Percentiles rank a stretch among this genome's conserved stretches.
These are phyloP conservation scores for Mesembryanthemum crystallinum DNA, from an alignment of 148 eudicot genomes.

Conservation along the genomic window DNA sequence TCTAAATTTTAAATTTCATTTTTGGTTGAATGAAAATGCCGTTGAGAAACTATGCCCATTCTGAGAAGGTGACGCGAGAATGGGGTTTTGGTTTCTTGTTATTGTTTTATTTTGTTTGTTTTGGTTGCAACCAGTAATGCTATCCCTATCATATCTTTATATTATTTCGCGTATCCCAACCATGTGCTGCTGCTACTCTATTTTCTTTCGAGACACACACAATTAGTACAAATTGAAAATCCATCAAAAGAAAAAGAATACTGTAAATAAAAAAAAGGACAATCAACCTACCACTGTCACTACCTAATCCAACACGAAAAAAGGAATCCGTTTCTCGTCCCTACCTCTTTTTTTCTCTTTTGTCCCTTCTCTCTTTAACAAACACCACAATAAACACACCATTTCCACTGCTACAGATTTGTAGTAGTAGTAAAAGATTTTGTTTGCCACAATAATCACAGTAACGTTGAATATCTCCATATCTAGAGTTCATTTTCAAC, in stretches of 20 bases:
- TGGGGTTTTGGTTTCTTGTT: no score
- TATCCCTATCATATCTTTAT: neutral
- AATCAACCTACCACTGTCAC: constrained; percentile 15
- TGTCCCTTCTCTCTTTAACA: constrained; percentile 7
- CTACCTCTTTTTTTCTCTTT: neutral
- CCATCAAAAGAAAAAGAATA: constrained; percentile 8
- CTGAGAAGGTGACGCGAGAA: neutral
- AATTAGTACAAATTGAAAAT: constrained; percentile 22
- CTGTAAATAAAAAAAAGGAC: neutral
- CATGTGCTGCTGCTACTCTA: constrained; percentile 2
- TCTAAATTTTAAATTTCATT: no score
- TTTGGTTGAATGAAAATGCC: no score
- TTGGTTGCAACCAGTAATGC: neutral
- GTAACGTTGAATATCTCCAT: no score
- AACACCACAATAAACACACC: no score
- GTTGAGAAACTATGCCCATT: no score
- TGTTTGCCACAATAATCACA: no score
- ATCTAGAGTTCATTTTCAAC: neutral
- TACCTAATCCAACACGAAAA: constrained; percentile 28
- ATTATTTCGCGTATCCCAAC: neutral
- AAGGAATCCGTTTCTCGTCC: neutral
- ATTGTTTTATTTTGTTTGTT: neutral
- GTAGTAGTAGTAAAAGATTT: no score
- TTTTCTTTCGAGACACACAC: constrained; percentile 17
- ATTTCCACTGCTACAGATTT: no score